These are phyloP conservation scores for Myriosclerotinia curreyana DNA, from an alignment of 2,329 filamentous ascomycete species.

Conservation along the genomic window DNA sequence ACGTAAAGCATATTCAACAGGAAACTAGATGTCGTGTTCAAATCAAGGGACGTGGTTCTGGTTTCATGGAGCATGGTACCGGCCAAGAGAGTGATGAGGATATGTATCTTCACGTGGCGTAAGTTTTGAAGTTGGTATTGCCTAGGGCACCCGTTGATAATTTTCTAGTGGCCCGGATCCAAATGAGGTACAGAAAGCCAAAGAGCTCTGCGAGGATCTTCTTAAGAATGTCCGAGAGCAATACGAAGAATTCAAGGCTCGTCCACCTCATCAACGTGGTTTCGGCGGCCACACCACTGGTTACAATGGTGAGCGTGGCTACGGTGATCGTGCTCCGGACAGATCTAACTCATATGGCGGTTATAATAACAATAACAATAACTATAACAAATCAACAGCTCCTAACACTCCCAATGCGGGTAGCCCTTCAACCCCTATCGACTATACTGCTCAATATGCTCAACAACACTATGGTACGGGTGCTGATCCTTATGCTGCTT, in stretches of 20 bases:
- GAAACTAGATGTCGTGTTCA: constrained; percentile 95
- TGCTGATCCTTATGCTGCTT: constrained; percentile 82
- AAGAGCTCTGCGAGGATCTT: constrained; percentile 84
- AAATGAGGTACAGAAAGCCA: constrained; percentile 80
- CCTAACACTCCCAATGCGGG: constrained; percentile 39
- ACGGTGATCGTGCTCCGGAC: constrained; percentile 52
- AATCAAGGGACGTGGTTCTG: constrained; percentile 94
- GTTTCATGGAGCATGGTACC: constrained; percentile 87
- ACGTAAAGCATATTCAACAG: constrained; percentile 97
- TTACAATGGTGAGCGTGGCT: constrained; percentile 47
- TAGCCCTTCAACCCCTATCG: constrained; percentile 49
- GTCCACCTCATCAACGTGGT: constrained; percentile 65
- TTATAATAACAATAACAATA: constrained; percentile 41
- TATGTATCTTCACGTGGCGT: constrained; percentile 97
- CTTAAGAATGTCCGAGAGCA: constrained; percentile 82
- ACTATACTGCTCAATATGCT: constrained; percentile 79
- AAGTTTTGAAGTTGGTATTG: constrained; percentile 42
- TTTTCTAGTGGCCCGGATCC: constrained; percentile 73
- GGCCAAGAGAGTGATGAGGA: constrained; percentile 88
- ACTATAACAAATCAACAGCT: constrained; percentile 39
- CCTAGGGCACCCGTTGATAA: constrained; percentile 16
- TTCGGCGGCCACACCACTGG: constrained; percentile 48
- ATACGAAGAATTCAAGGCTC: constrained; percentile 87
- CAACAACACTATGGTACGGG: constrained; percentile 73
- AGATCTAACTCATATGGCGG: constrained; percentile 45